Percentiles rank a stretch among this genome's conserved stretches.
Conservation (phyloP, 768 basidiomycete species). For the Termitomyces sp. region DNA sequence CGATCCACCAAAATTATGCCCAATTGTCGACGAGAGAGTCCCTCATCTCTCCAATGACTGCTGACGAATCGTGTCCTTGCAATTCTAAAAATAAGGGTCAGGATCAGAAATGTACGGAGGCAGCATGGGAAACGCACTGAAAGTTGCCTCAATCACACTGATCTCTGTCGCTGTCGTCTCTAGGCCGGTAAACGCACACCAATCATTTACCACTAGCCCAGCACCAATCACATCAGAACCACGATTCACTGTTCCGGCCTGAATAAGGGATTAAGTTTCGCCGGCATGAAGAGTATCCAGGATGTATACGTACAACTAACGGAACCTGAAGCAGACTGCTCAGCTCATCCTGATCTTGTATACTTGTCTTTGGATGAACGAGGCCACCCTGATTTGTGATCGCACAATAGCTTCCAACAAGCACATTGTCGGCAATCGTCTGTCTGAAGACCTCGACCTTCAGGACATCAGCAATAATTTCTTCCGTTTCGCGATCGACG, state of each 20-base stretch:
- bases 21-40: conserved; percentile 90
- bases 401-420: conserved; percentile 94
- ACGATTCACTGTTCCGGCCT: conserved; percentile 98
- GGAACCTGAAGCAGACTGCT: conserved; percentile 92
- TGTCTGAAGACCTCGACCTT: conserved; percentile 99
- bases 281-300: neutral
- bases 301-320: conserved; percentile 65
- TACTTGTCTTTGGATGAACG: conserved; percentile 95
- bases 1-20: conserved; percentile 45
- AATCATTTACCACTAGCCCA: conserved; percentile 97
- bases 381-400: conserved; percentile 96
- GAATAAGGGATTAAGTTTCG: neutral
- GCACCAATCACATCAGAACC: conserved; percentile 98
- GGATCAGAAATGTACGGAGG: neutral
- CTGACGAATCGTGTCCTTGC: conserved; percentile 76
- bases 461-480: conserved; percentile 98
- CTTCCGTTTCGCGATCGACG: conserved; percentile 96
- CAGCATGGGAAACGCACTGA: conserved; percentile 59
- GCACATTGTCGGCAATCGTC: conserved; percentile 93
- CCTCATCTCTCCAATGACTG: conserved; percentile 88
- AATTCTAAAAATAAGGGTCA: conserved; percentile 47
- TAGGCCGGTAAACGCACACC: conserved; percentile 98
- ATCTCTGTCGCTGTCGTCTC: conserved; percentile 99
- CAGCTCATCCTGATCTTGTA: conserved; percentile 97
- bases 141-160: conserved; percentile 94